phyloP scores from a whole-genome alignment of 139 green algal species.

The Chlorella sp. region DNA sequence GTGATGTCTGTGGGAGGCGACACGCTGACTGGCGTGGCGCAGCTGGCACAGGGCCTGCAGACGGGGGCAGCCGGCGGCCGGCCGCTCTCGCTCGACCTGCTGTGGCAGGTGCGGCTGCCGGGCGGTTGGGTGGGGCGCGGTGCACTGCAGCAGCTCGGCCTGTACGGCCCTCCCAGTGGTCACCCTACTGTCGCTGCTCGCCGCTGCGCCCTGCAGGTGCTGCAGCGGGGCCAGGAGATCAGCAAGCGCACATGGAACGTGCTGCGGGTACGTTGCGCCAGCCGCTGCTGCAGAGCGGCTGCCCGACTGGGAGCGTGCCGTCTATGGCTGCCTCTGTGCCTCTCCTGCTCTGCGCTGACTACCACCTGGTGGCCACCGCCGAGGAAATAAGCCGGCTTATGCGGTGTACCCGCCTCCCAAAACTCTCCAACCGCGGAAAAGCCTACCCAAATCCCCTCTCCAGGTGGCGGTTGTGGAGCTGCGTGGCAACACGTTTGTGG shows the following conservation, averaged over 20 bases:
- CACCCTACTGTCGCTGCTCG: neutral
- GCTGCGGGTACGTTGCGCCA: slow-evolving; percentile 38
- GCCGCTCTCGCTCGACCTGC: slow-evolving; percentile 61
- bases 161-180: too few species aligned
- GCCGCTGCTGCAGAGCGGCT: too few species aligned
- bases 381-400: too few species aligned
- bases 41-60: slow-evolving; percentile 33
- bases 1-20: slow-evolving; percentile 42
- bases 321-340: too few species aligned
- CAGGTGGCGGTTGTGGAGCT: slow-evolving; percentile 69
- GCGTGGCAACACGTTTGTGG: slow-evolving; percentile 42
- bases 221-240: slow-evolving; percentile 58
- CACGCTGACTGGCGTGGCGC: slow-evolving; percentile 23
- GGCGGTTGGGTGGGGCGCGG: neutral
- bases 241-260: slow-evolving; percentile 68
- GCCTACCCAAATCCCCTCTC: too few species aligned
- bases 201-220: slow-evolving; percentile 42
- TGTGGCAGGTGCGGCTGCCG: slow-evolving; percentile 54
- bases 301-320: too few species aligned
- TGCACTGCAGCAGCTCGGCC: too few species aligned
- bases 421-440: too few species aligned
- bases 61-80: slow-evolving; percentile 15
- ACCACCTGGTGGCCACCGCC: too few species aligned
- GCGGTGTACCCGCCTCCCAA: too few species aligned
- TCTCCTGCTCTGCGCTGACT: too few species aligned